Base-by-base conservation (phyloP, 495 filamentous ascomycete species). In the Immersiella caudata region DNA sequence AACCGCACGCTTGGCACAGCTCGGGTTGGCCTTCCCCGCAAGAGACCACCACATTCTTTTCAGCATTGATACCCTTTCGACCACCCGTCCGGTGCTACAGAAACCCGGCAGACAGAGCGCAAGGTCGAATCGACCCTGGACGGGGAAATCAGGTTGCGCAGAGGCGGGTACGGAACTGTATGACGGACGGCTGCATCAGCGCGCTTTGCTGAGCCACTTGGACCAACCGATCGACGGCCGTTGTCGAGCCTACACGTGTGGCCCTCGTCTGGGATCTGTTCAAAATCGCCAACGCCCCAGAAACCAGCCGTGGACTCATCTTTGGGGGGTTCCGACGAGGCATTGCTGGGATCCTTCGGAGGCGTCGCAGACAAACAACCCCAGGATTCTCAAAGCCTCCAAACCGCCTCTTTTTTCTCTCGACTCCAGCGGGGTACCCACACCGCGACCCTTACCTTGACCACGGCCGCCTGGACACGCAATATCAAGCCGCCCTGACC, bases 401-500 rank as follows among this genome's bases (percentile, higher is more conserved):
- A 49, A 35, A 51, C 46, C 20, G 24, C 20, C 22, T 8, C 61
- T 52, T 22, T 64, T n/a, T 26, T 1, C 16, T 20, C 51, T 36
- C 25, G 27, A 64, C 52, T 40, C 36, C 67, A 57, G 60, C 16
- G 46, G 60, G 68, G 60, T 25, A 33, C 40, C 36, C 60, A 50
- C 40, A 14, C 16, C 40, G 40, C 9, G 40, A 46, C n/a, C 25
- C 16, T 29, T 22, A 36, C 25, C 14, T 25, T 70, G 52, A 60
- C 59, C 62, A 62, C 62, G 57, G 59, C 66, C 66, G 52, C 61
- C 69, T 64, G 60, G 57, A 60, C 14, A 26, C 46, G 62, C 65
- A 71, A 69, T 70, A 68, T 71, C 65, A 60, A 68, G 54, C 70
- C 67, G 67, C 51, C 16, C 63, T 18, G 40, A 58, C 50, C 66